Evolutionary conservation across 345 rosid species (phyloP), one percentile per base, ranked within the genome.

Genomic region (Conringia planisiliqua): DNA sequence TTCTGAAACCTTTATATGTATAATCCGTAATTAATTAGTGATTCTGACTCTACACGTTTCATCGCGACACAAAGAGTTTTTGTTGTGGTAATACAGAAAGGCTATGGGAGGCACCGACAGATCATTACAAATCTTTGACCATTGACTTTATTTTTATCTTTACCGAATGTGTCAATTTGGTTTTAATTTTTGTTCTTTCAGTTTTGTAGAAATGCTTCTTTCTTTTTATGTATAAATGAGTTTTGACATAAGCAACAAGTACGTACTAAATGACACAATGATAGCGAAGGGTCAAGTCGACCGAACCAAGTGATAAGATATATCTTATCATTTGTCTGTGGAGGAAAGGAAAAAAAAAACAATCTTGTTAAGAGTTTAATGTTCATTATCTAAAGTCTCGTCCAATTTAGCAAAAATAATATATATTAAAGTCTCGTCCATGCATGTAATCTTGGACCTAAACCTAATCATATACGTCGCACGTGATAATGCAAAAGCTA

Each of bases 41-140:
- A 44, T 68, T 58, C 46, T 51, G 30, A 61, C 64, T 51, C 55
- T 9, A 50, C 32, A 60, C 74, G 63, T 68, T 75, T 68, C 50
- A 22, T 60, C 69, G 27, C 38, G 3, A 66, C 55, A 13, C 51
- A 33, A 51, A 66, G 70, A 80, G 66, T 73, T 78, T 62, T 58
- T 56, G 30, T 75, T 42, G 54, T 50, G 76, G 51, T 36, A 36
- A 58, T 60, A 66, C 77, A 75, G 72, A 80, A 78, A 55, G 66
- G 35, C 38, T 66, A 46, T 30, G 82, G 85, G 90, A 86, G 87
- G 85, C 88, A 85, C 42, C 68, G 78, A 85, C 88, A 75, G 82
- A 79, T 76, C 48, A 22, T 56, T 79, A 76, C 87, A 86, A 58
- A 85, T 89, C 85, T 85, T 86, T 89, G 96, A 91, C 93, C 83